Base-by-base conservation (phyloP, 1,284 basidiomycete genomes). In the Ganoderma multipileum region DNA sequence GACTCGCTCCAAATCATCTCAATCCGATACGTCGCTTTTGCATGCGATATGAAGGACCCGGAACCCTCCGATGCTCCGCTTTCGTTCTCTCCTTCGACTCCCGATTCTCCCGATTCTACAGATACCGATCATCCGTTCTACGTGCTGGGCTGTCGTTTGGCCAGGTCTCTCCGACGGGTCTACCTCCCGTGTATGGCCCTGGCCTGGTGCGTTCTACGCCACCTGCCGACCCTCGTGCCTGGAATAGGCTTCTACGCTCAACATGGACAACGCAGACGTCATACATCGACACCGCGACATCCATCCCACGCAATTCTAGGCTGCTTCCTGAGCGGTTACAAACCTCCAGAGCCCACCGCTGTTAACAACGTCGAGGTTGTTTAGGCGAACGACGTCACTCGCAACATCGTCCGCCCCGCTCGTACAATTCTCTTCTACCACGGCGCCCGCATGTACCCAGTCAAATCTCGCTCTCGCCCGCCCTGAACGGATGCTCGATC, bases 391-490 rank as follows among this genome's bases (percentile, higher is more conserved):
- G 16, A 18, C 42, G 42, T 18, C 18, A 20, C 18, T 20, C 18
- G 18, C 2, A n/a, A n/a, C n/a, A n/a, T n/a, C n/a, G n/a, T n/a
- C n/a, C n/a, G n/a, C n/a, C n/a, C n/a, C n/a, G n/a, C n/a, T 18
- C 42, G 16, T 18, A 44, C 20, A n/a, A 16, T 8, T 7, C 2
- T 5, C 42, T 44, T 18, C 42, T 23, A 23, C 44, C 44, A 9
- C n/a, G 8, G 23, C n/a, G 11, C n/a, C n/a, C 47, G 47, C 47
- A 26, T 50, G 26, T 50, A 50, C 47, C 47, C 47, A 11, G 9
- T 50, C 47, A 64, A 16, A 64, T 64, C 54, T 58, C 63, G n/a
- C 55, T 64, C 52, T 44, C 38, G 16, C 63, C 63, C 20, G 41
- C 12, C 38, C 36, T 23, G 55, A 58, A 64, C 63, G 63, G 63